phyloP scores from a whole-genome alignment of 164 flowering plant genomes.

The Malania oleifera region DNA sequence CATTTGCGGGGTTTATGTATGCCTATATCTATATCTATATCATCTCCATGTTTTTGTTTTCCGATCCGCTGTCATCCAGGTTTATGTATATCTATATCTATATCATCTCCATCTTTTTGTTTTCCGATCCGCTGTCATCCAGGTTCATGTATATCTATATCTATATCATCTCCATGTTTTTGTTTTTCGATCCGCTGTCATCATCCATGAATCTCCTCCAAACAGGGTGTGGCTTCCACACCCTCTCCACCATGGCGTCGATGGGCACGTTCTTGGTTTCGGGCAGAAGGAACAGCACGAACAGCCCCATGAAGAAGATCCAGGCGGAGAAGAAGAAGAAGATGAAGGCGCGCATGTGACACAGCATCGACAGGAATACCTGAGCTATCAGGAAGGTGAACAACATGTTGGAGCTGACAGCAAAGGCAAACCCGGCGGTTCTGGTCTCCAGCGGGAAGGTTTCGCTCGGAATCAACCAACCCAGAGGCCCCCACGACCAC shows the following conservation, averaged over 20 bases:
- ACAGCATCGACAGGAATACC: constrained; percentile 66
- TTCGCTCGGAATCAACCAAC: constrained; percentile 47
- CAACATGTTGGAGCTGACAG: constrained; percentile 69
- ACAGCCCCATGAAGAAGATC: constrained; percentile 46
- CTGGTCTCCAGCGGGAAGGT: constrained; percentile 48
- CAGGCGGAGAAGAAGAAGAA: constrained; percentile 73
- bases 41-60: no score
- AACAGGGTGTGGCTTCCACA: constrained; percentile 47
- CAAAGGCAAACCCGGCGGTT: constrained; percentile 54
- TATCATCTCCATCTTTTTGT: no score
- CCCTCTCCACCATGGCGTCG: constrained; percentile 40
- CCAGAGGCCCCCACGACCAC: constrained; percentile 72
- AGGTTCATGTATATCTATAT: no score
- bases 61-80: no score
- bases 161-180: background rate
- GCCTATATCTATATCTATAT: no score
- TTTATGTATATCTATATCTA: no score
- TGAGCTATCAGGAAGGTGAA: constrained; percentile 78
- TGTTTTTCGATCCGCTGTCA: background rate
- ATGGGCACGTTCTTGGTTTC: constrained; percentile 56
- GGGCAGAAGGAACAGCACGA: constrained; percentile 39
- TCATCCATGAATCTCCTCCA: constrained; percentile 48
- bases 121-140: no score
- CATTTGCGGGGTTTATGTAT: no score
- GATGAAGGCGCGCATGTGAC: constrained; percentile 48